phyloP scores from a whole-genome alignment of 805 yeast species.

The Kuraishia ogatae region DNA sequence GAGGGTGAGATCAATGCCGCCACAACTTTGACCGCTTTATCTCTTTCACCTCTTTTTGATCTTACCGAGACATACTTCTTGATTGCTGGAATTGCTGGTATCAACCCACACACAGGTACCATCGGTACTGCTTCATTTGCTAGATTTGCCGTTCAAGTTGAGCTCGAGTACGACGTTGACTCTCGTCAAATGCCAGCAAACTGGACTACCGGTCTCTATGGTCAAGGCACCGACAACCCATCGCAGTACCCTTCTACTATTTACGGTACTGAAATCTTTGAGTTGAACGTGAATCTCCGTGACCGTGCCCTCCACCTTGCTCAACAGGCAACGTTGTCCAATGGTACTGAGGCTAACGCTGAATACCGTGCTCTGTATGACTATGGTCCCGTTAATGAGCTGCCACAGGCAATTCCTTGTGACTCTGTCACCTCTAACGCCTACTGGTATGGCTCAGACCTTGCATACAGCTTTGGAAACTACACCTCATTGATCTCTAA shows the following conservation, averaged over 20 bases:
- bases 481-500: constrained; percentile 37
- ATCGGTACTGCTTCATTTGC: constrained; percentile 46
- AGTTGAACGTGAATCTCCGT: constrained; percentile 42
- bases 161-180: constrained; percentile 41
- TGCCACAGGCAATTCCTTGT: constrained; percentile 36
- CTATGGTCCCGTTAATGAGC: constrained; percentile 31
- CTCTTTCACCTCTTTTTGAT: constrained; percentile 41
- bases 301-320: constrained; percentile 44
- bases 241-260: constrained; percentile 36
- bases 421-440: constrained; percentile 46
- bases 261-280: constrained; percentile 52
- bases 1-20: constrained; percentile 58
- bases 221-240: constrained; percentile 37
- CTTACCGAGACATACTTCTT: constrained; percentile 45
- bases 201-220: constrained; percentile 47
- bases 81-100: constrained; percentile 52
- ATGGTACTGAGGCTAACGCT: constrained; percentile 32
- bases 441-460: constrained; percentile 39
- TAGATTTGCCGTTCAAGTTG: constrained; percentile 47
- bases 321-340: constrained; percentile 24
- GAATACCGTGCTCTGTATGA: constrained; percentile 33
- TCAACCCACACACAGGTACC: constrained; percentile 40
- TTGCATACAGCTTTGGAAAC: constrained; percentile 37
- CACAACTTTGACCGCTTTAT: constrained; percentile 38
- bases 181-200: constrained; percentile 29